A percentile compares a stretch with the other conserved stretches of the same genome.
Evolutionary conservation across 2,329 filamentous ascomycete species (phyloP).

Genomic region (Diplodia intermedia): DNA sequence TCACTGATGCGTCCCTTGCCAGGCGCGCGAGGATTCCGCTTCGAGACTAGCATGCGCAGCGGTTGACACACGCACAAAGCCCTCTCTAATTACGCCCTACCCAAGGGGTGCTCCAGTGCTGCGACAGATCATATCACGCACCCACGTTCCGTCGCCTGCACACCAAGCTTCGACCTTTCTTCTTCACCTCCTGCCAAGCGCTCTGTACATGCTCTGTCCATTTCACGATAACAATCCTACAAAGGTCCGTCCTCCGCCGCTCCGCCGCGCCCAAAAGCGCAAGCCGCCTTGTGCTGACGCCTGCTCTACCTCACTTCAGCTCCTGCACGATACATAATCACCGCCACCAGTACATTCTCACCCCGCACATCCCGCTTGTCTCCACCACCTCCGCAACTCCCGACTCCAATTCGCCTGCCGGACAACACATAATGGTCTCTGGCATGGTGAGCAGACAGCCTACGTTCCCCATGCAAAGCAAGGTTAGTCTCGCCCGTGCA

Average conservation of each 20-base stretch:
- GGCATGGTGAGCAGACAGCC: slow-evolving; percentile 31
- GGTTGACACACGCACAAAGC: slow-evolving; percentile 40
- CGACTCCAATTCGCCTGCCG: slow-evolving; percentile 7
- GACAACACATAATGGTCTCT: slow-evolving; percentile 31
- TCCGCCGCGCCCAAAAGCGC: slow-evolving; percentile 16
- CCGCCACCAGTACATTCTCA: slow-evolving; percentile 28
- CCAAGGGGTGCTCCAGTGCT: slow-evolving; percentile 40
- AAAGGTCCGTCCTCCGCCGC: slow-evolving; percentile 31
- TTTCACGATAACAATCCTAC: slow-evolving; percentile 29
- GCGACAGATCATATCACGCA: slow-evolving; percentile 42
- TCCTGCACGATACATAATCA: slow-evolving; percentile 38
- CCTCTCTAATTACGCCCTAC: slow-evolving; percentile 42
- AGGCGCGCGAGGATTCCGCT: slow-evolving; percentile 48
- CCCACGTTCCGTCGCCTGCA: slow-evolving; percentile 34
- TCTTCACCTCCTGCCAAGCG: slow-evolving; percentile 33
- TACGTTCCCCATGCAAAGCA: slow-evolving; percentile 30
- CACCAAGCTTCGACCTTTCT: slow-evolving; percentile 29
- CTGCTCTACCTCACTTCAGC: slow-evolving; percentile 41
- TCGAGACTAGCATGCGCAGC: slow-evolving; percentile 49
- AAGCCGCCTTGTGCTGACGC: slow-evolving; percentile 43
- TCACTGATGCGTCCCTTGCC: slow-evolving; percentile 51
- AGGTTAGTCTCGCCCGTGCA: slow-evolving; percentile 26
- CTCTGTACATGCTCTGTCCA: slow-evolving; percentile 31
- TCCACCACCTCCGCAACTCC: slow-evolving; percentile 1
- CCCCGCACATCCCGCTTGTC: slow-evolving; percentile 18